Conservation (phyloP, 108 stramenopile genomes). For the Discostella pseudostelligera region DNA sequence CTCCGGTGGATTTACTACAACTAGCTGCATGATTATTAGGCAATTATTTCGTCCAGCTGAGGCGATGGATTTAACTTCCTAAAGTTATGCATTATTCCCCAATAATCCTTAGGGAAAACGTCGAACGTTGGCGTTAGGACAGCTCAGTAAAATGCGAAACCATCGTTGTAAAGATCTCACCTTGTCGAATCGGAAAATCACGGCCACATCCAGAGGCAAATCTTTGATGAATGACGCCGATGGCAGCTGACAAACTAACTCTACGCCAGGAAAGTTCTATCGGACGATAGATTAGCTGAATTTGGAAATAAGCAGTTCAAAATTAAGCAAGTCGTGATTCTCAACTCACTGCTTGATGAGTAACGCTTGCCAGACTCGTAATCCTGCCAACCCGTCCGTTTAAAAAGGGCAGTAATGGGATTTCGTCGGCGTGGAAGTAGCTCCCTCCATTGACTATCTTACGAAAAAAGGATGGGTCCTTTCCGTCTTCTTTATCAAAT, state of each 20-base stretch:
- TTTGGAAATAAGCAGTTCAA: no score
- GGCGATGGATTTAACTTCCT: conserved; percentile 28
- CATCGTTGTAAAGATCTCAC: neutral
- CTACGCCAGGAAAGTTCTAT: conserved; percentile 43
- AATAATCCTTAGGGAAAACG: conserved; percentile 10
- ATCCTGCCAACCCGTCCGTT: conserved; percentile 48
- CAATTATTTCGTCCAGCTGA: conserved; percentile 30
- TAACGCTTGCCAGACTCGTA: conserved; percentile 41
- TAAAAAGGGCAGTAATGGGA: conserved; percentile 49
- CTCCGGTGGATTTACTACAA: no score
- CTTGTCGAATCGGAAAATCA: conserved; percentile 43
- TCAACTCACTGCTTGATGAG: neutral
- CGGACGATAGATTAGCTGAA: no score
- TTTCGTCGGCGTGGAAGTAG: conserved; percentile 37
- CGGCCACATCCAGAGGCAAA: conserved; percentile 51
- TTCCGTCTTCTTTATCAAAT: conserved; percentile 33
- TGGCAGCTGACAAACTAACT: conserved; percentile 46
- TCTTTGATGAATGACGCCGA: conserved; percentile 52
- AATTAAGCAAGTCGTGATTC: no score
- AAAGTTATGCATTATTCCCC: conserved; percentile 52
- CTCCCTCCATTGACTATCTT: conserved; percentile 35
- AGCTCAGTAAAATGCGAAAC: no score
- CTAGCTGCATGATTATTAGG: no score
- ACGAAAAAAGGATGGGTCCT: conserved; percentile 24
- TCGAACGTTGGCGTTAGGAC: neutral